Evolutionary conservation across 2,329 filamentous ascomycete species (phyloP).

Genomic region (Fusarium fujikuroi): DNA sequence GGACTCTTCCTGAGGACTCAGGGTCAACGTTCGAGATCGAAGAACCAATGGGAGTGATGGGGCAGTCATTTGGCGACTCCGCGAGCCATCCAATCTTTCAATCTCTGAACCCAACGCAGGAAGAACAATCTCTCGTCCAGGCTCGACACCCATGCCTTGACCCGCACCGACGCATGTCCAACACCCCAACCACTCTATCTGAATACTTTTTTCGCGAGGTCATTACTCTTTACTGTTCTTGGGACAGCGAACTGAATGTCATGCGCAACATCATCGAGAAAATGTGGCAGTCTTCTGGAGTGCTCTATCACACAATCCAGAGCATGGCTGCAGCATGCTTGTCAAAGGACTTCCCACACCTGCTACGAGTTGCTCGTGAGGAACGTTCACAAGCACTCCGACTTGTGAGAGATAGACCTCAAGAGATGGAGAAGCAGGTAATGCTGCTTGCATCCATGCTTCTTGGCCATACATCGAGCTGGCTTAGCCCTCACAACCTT

Average conservation of each 20-base stretch:
- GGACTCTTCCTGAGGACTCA: not conserved
- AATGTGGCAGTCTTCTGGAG: not conserved
- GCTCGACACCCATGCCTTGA: not conserved
- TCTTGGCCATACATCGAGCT: conserved; percentile 1
- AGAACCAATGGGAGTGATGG: not conserved
- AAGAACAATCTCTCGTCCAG: not conserved
- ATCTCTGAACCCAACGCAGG: not conserved
- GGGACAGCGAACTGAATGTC: conserved; percentile 1
- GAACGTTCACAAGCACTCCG: not conserved
- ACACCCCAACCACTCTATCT: not conserved
- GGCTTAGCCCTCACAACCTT: conserved; percentile 5
- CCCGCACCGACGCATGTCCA: not conserved
- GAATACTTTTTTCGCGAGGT: conserved; percentile 4
- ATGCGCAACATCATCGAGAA: not conserved
- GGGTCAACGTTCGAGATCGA: not conserved
- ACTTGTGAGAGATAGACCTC: not conserved
- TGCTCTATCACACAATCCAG: conserved; percentile 2
- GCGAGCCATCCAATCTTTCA: not conserved
- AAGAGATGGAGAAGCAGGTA: not conserved
- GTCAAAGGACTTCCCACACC: not conserved
- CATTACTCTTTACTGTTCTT: conserved; percentile 2
- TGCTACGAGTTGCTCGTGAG: not conserved
- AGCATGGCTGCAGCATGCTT: conserved; percentile 13
- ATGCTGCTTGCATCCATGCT: not conserved
- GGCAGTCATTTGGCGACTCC: not conserved